Evolutionary conservation across 176 grass and related monocot genomes (phyloP).

Genomic region (Oryza brachyantha): DNA sequence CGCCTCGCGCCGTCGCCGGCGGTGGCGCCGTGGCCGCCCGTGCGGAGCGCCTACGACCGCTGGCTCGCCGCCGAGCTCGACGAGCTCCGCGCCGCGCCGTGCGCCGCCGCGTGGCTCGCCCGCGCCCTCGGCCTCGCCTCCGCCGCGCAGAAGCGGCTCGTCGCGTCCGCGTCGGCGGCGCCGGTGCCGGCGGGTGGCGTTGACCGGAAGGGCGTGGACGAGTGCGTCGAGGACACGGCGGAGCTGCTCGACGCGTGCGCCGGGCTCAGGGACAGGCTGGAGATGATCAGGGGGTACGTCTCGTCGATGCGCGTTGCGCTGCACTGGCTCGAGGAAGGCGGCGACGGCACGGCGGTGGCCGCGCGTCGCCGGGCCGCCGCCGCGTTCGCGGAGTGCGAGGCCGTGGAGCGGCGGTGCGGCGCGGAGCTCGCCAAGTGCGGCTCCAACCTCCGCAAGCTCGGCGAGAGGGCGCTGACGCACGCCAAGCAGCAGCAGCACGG

Average conservation of each 20-base stretch:
- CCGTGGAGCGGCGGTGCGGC: slow-evolving; percentile 58
- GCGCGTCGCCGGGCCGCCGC: slow-evolving; percentile 2
- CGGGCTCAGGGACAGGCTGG: slow-evolving; percentile 39
- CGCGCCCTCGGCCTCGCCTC: slow-evolving; percentile 46
- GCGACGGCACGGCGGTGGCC: not conserved
- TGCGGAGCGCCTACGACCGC: slow-evolving; percentile 67
- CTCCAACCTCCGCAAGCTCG: slow-evolving; percentile 67
- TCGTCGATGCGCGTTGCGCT: slow-evolving; percentile 37
- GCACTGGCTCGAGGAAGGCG: slow-evolving; percentile 48
- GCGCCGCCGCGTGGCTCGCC: slow-evolving; percentile 52
- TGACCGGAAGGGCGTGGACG: slow-evolving; percentile 44
- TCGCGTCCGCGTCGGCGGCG: not conserved
- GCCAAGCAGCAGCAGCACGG: not conserved
- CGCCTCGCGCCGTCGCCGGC: slow-evolving; percentile 30
- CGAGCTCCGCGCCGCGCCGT: slow-evolving; percentile 48
- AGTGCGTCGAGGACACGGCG: slow-evolving; percentile 53
- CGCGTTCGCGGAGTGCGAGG: slow-evolving; percentile 58
- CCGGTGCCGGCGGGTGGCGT: not conserved
- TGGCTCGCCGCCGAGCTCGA: slow-evolving; percentile 80
- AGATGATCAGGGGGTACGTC: slow-evolving; percentile 44
- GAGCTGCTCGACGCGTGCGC: slow-evolving; percentile 83
- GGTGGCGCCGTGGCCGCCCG: slow-evolving; percentile 72
- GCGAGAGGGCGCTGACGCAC: slow-evolving; percentile 43
- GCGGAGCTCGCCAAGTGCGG: slow-evolving; percentile 67
- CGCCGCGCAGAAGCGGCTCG: slow-evolving; percentile 43